Evolutionary conservation across 2,329 filamentous ascomycete genomes (phyloP), one percentile per base, ranked within the genome.

Genomic region (Fusarium protoensiforme): DNA sequence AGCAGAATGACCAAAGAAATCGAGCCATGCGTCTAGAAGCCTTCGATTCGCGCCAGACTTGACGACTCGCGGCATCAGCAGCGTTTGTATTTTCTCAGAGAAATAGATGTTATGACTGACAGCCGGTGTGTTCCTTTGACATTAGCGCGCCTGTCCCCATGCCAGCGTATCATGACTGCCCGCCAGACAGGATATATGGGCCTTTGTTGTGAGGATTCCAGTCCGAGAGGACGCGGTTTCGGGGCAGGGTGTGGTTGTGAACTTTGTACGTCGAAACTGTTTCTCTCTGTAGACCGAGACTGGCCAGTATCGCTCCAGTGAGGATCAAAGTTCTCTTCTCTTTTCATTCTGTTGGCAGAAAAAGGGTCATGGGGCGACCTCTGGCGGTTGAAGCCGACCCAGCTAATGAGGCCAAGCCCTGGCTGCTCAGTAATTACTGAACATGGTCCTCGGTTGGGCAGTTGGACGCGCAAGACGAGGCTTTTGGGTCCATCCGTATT

Each of bases 1-100:
- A 51, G 9, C 18, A 61, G 22, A 51, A 48, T 35, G 29, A 11
- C 35, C 41, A 63, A 48, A 69, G 35, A 51, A 27, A 35, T 38
- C 56, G 18, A 39, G 24, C 46, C 24, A 38, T 59, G 35, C 39
- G n/a, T 18, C 62, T 35, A 24, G 16, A 60, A 62, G 22, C 33
- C 27, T 56, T 73, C 60, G 71, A 72, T 72, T 38, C 57, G 43
- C 57, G 33, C 41, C 35, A 38, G 48, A 16, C 33, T 63, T 53
- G 38, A 68, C 46, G 54, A 58, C 39, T 60, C 51, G 61, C 60
- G 22, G 22, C 57, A 73, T 74, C 67, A 53, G 22, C 16, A 36
- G 18, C 18, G 39, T 33, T 31, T 53, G 54, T 62, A 39, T 11
- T 27, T 59, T n/a, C 10, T 18, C 29, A 53, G 9, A 53, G 35